Percentiles rank a stretch among this genome's conserved stretches.
Evolutionary conservation across 2,329 filamentous ascomycete genomes (phyloP).

Genomic region (Botrytis galanthina): DNA sequence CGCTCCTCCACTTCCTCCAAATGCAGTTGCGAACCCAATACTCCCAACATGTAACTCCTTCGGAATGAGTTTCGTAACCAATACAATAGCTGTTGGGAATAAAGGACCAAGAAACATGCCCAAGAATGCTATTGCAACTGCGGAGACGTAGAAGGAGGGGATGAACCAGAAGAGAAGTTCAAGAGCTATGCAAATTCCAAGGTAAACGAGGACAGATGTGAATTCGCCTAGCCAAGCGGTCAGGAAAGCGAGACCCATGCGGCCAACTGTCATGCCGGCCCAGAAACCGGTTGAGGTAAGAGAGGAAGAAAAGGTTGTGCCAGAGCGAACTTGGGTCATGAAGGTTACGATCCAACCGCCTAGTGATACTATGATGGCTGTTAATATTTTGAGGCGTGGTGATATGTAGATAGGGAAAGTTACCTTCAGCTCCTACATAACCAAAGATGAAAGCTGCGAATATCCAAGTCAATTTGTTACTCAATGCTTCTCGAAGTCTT

Average conservation of each 20-base stretch:
- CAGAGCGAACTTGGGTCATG: constrained; percentile 77
- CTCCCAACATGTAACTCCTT: constrained; percentile 70
- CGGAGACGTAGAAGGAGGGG: constrained; percentile 70
- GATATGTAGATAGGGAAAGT: not conserved
- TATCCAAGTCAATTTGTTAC: constrained; percentile 61
- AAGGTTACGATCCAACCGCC: constrained; percentile 83
- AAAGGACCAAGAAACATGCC: constrained; percentile 80
- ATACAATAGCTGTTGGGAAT: constrained; percentile 73
- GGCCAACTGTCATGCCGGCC: constrained; percentile 75
- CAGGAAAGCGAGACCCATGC: constrained; percentile 72
- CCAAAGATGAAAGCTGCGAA: constrained; percentile 69
- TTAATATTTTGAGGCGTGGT: not conserved
- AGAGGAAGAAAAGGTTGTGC: constrained; percentile 67
- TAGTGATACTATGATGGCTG: constrained; percentile 53
- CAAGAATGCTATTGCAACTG: constrained; percentile 67
- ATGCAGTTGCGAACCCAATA: constrained; percentile 76
- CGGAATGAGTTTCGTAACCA: constrained; percentile 71
- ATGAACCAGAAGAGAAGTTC: constrained; percentile 80
- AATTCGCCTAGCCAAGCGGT: constrained; percentile 75
- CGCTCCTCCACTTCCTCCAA: constrained; percentile 66
- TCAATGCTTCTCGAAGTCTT: constrained; percentile 37
- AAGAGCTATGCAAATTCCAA: constrained; percentile 60
- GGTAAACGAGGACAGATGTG: constrained; percentile 60
- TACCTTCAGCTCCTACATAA: constrained; percentile 70
- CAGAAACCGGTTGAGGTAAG: constrained; percentile 81